Conservation (phyloP, 1,139 yeast genomes). For the Geotrichum australiense region DNA sequence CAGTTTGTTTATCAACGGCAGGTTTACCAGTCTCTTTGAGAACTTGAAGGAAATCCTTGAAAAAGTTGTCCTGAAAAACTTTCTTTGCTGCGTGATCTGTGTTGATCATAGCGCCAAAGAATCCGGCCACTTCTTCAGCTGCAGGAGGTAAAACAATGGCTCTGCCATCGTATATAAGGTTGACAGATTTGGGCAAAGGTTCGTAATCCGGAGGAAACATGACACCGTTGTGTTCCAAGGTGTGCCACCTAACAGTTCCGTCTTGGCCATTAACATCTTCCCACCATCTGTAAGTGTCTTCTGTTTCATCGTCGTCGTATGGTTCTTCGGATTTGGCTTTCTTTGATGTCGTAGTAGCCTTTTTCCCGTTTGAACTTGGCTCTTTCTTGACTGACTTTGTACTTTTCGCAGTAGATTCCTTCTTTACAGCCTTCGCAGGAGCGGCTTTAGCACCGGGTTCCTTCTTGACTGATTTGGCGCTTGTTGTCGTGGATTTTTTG, state of each 20-base stretch:
- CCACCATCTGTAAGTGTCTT: constrained; percentile 77
- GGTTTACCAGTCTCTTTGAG: constrained; percentile 60
- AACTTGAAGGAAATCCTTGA: constrained; percentile 65
- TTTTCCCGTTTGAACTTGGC: constrained; percentile 12
- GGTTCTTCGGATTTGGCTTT: constrained; percentile 17
- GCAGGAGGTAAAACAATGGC: constrained; percentile 66
- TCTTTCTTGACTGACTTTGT: not conserved
- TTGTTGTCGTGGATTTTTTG: constrained; percentile 5
- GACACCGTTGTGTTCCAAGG: constrained; percentile 84
- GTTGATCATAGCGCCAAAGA: constrained; percentile 81
- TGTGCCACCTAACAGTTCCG: constrained; percentile 77
- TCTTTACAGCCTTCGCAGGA: constrained; percentile 11
- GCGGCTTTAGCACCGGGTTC: constrained; percentile 8
- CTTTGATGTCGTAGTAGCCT: constrained; percentile 9
- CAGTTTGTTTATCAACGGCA: constrained; percentile 37
- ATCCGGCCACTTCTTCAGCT: constrained; percentile 97
- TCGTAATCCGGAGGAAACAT: constrained; percentile 89
- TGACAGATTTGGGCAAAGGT: constrained; percentile 75
- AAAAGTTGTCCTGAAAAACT: constrained; percentile 79
- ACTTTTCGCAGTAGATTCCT: constrained; percentile 8
- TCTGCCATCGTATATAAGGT: constrained; percentile 65
- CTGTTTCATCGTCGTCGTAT: constrained; percentile 35
- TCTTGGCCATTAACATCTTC: constrained; percentile 61
- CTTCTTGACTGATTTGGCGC: constrained; percentile 8
- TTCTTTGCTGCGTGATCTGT: constrained; percentile 87